phyloP scores from a whole-genome alignment of 1,284 basidiomycete species.

The Trichosporon sp. region DNA sequence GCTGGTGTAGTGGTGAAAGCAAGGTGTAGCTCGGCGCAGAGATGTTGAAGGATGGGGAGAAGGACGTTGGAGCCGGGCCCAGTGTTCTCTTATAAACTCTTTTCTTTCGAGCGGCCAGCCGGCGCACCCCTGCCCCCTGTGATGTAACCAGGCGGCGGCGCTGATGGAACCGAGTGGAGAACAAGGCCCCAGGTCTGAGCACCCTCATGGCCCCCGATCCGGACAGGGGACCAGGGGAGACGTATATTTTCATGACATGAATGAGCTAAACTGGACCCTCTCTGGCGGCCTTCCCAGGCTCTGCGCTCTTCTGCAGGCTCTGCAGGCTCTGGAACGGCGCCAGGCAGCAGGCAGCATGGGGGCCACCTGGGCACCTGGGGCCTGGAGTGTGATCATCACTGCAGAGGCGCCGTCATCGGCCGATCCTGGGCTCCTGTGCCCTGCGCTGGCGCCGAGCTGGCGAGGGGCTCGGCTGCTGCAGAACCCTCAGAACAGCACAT shows the following conservation, averaged over 20 bases:
- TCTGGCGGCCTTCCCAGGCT: neutral
- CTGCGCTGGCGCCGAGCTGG: neutral
- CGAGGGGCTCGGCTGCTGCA: neutral
- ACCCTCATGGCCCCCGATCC: neutral
- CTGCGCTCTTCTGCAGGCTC: neutral
- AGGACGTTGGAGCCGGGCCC: neutral
- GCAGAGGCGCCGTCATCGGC: neutral
- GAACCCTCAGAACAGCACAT: neutral
- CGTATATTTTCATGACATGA: neutral
- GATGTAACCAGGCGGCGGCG: neutral
- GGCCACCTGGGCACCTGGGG: neutral
- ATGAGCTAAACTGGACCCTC: neutral
- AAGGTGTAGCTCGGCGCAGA: neutral
- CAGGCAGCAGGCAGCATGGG: too few relatives aligned
- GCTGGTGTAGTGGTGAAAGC: neutral
- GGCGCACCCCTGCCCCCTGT: neutral
- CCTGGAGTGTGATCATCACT: neutral
- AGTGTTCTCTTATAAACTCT: constrained; percentile 1
- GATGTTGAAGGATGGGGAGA: constrained; percentile 4
- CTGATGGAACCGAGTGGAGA: neutral
- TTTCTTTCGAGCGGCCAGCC: neutral
- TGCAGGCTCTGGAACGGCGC: neutral
- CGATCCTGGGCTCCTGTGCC: neutral
- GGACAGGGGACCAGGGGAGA: neutral
- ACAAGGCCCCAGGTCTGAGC: neutral